Base-by-base conservation (phyloP, 495 filamentous ascomycete species). In the Lasiosphaeria hispida region DNA sequence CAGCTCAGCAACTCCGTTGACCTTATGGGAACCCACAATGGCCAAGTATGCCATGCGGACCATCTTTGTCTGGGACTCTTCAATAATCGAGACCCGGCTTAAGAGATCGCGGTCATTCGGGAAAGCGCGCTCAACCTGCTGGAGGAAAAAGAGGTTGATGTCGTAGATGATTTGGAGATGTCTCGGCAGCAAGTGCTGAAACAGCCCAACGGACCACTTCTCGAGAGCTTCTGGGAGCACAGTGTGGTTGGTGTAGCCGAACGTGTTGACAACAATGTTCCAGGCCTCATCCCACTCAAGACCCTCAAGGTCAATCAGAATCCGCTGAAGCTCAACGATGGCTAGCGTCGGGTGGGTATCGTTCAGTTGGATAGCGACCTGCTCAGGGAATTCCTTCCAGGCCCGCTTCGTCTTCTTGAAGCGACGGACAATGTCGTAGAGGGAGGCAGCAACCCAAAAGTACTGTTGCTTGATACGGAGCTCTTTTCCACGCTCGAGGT, bases 111-210 rank as follows among this genome's bases (percentile, higher is more conserved):
- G 84, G 60, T 97, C 89, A 17, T 91, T 85, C 40, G 94, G 94
- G 78, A 96, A 97, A 53, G 80, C 81, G 69, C 87, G 86, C 77
- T 98, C 94, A 10, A 98, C 92, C 5, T 65, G 74, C 69, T 96
- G 93, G 48, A 98, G 71, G 81, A 98, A 98, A 70, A 84, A 89
- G 44, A 96, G 74, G 74, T 98, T 98, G 78, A 98, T 93, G 58
- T 98, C 94, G 72, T 96, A 98, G 71, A 98, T 97, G 66, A 98
- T 96, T 68, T 97, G 91, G 45, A 97, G 82, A 70, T 98, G 94
- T 44, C 94, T 88, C 6, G 94, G 94, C 11, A 98, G 86, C 2
- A 98, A 84, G 60, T 96, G 86, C 70, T 97, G 92, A 68, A 98
- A 66, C 62, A 98, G 75, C 13, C 90, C 88, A 41, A 98, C 95